Conservation (phyloP, 352 stramenopile species). For the Globisporangium echinulatum region DNA sequence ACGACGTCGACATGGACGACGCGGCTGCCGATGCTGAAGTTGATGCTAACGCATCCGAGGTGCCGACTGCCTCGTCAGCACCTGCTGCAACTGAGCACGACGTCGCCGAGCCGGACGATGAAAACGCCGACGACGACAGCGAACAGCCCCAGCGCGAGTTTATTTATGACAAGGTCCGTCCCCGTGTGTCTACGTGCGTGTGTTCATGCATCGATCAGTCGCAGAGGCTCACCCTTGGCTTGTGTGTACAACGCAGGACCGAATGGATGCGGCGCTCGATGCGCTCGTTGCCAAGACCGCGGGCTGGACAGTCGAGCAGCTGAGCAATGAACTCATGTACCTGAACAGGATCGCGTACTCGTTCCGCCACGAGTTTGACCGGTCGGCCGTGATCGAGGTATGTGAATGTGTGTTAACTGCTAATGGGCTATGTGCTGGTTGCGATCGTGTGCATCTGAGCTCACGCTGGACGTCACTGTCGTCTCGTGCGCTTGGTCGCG, state of each 20-base stretch:
- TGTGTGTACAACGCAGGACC: constrained; percentile 22
- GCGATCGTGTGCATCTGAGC: not conserved
- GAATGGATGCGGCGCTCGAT: constrained; percentile 44
- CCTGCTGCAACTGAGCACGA: not conserved
- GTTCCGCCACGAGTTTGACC: constrained; percentile 56
- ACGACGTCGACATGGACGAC: constrained; percentile 4
- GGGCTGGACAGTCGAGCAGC: constrained; percentile 63
- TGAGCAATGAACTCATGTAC: constrained; percentile 59
- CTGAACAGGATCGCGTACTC: constrained; percentile 69
- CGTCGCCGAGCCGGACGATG: constrained; percentile 1
- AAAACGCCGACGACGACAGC: constrained; percentile 1
- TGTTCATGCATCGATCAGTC: too few species aligned
- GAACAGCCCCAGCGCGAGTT: constrained; percentile 25
- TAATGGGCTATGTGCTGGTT: too few species aligned
- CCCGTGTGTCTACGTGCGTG: too few species aligned
- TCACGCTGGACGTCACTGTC: not conserved
- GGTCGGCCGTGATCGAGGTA: constrained; percentile 63
- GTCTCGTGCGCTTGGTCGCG: not conserved
- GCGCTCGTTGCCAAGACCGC: constrained; percentile 51
- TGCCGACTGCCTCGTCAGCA: not conserved
- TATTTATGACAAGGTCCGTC: constrained; percentile 80
- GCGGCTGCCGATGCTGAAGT: not conserved
- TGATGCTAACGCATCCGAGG: too few species aligned
- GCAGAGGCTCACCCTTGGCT: constrained; percentile 1
- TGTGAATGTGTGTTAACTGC: not conserved